Evolutionary conservation across 257 asterid genomes (phyloP).

Genomic region (Solanum megistacrolobum): DNA sequence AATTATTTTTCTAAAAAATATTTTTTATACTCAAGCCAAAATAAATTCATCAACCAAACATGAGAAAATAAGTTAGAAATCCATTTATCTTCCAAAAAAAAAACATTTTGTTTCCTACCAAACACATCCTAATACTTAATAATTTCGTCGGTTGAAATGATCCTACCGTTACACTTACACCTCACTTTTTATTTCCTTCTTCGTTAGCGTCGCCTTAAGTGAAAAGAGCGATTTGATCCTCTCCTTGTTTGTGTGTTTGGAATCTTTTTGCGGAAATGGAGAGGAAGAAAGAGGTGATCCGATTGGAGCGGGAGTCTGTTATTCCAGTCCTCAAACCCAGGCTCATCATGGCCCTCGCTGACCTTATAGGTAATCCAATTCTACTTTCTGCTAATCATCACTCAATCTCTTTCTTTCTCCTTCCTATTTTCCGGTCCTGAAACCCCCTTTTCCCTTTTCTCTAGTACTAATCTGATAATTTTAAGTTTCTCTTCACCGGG

Average conservation of each 20-base stretch:
- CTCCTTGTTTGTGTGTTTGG: not conserved
- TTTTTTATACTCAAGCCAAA: too few species aligned
- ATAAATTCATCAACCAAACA: too few species aligned
- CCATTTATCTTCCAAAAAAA: too few species aligned
- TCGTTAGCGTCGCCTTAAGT: not conserved
- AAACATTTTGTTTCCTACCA: not conserved
- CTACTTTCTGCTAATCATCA: not conserved
- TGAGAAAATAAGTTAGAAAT: too few species aligned
- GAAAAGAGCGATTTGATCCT: not conserved
- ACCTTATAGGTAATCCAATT: constrained; percentile 68
- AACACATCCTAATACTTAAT: not conserved
- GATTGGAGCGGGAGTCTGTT: constrained; percentile 86
- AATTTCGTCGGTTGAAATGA: not conserved
- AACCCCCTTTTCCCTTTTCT: not conserved
- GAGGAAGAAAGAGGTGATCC: constrained; percentile 60
- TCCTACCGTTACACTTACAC: not conserved
- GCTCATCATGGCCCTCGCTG: constrained; percentile 80
- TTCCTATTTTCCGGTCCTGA: not conserved
- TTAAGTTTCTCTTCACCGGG: not conserved
- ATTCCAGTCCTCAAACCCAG: constrained; percentile 93
- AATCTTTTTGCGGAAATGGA: not conserved
- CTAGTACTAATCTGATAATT: not conserved
- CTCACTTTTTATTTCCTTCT: not conserved
- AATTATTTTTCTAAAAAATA: not conserved
- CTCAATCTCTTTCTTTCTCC: not conserved